Percentiles rank a stretch among this genome's conserved stretches.
phyloP scores from a whole-genome alignment of 805 yeast species.

The Lipomyces sp. region DNA sequence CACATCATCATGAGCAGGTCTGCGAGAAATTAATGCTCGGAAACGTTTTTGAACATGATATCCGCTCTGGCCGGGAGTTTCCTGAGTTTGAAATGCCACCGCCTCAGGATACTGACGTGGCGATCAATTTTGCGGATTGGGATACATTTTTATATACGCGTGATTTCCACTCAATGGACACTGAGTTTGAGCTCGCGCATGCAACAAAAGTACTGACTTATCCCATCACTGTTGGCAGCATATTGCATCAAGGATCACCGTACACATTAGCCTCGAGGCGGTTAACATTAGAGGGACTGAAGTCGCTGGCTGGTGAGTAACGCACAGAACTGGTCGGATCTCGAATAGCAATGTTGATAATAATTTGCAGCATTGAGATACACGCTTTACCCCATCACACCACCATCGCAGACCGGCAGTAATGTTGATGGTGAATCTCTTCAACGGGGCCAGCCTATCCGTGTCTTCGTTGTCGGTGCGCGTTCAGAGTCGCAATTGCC shows the following conservation, averaged over 20 bases:
- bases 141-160: conserved; percentile 92
- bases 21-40: conserved; percentile 82
- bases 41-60: conserved; percentile 91
- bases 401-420: conserved; percentile 16
- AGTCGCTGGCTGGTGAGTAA: conserved; percentile 65
- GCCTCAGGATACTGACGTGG: conserved; percentile 71
- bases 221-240: conserved; percentile 85
- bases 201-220: conserved; percentile 92
- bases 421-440: conserved; percentile 49
- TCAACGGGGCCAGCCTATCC: conserved; percentile 82
- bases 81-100: conserved; percentile 96
- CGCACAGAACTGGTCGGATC: not conserved
- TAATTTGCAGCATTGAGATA: conserved; percentile 71
- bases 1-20: conserved; percentile 68
- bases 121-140: conserved; percentile 82
- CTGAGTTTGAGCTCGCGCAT: conserved; percentile 93
- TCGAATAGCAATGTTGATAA: not conserved
- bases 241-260: conserved; percentile 84
- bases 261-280: conserved; percentile 78
- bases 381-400: conserved; percentile 73
- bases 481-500: conserved; percentile 93
- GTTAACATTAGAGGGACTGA: conserved; percentile 86
- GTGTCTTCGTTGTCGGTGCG: conserved; percentile 88
- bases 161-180: conserved; percentile 92
- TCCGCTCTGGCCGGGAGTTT: conserved; percentile 90